Evolutionary conservation across 2,329 filamentous ascomycete genomes (phyloP).

Genomic region (Lecanosticta acicola): DNA sequence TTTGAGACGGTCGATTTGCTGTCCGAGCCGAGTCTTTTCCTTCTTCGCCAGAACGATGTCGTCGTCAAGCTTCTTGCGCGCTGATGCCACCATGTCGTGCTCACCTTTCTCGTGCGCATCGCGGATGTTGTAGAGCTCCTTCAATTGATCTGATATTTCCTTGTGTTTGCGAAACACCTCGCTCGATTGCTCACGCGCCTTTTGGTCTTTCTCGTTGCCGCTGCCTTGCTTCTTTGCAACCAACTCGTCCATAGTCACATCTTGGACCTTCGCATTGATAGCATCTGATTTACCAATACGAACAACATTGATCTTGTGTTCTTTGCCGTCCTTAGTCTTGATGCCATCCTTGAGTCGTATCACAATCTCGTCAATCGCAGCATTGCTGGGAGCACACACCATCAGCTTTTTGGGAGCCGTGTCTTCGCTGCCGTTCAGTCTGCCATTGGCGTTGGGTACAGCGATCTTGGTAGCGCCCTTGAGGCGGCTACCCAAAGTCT

Average conservation of each 20-base stretch:
- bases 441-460: slow-evolving; percentile 30
- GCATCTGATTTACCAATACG: slow-evolving; percentile 86
- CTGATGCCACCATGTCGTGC: slow-evolving; percentile 32
- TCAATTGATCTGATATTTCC: slow-evolving; percentile 58
- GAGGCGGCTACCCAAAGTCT: slow-evolving; percentile 46
- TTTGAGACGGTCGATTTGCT: slow-evolving; percentile 79
- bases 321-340: slow-evolving; percentile 66
- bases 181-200: slow-evolving; percentile 48
- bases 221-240: slow-evolving; percentile 64
- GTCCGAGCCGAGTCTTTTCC: slow-evolving; percentile 69
- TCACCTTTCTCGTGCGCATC: slow-evolving; percentile 47
- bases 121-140: slow-evolving; percentile 63
- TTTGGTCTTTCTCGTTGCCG: slow-evolving; percentile 31
- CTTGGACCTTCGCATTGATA: slow-evolving; percentile 81
- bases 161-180: slow-evolving; percentile 68
- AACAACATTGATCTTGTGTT: slow-evolving; percentile 75
- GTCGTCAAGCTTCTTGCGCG: slow-evolving; percentile 62
- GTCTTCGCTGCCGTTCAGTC: slow-evolving; percentile 20
- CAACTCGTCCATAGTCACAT: slow-evolving; percentile 89
- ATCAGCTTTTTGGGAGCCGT: slow-evolving; percentile 72
- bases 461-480: slow-evolving; percentile 30
- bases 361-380: slow-evolving; percentile 92
- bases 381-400: slow-evolving; percentile 97
- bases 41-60: slow-evolving; percentile 74
- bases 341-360: slow-evolving; percentile 85